Conservation (phyloP, 768 basidiomycete genomes). For the Agaricus bisporus region DNA sequence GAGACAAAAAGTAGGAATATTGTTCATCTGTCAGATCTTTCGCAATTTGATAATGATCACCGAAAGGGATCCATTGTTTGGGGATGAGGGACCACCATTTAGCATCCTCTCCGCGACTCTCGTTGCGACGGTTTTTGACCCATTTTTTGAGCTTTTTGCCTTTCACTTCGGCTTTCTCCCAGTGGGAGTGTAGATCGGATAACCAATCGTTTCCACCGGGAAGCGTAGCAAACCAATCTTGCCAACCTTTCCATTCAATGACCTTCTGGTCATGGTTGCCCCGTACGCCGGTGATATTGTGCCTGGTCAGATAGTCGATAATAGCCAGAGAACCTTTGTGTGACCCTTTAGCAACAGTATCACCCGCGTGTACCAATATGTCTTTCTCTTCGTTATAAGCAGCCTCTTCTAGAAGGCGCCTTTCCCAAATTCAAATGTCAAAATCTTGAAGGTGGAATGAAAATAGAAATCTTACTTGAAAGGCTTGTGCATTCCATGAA, state of each 20-base stretch:
- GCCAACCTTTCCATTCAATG: conserved; percentile 86
- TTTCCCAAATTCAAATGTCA: conserved; percentile 27
- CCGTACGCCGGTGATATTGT: conserved; percentile 73
- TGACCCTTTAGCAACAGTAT: conserved; percentile 68
- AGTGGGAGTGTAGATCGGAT: conserved; percentile 6
- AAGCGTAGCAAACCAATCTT: conserved; percentile 61
- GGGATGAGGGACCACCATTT: conserved; percentile 51
- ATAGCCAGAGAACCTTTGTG: conserved; percentile 55
- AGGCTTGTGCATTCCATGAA: conserved; percentile 75
- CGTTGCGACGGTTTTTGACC: conserved; percentile 15
- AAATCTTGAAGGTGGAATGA: background rate
- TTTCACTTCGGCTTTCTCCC: background rate
- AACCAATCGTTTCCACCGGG: conserved; percentile 54
- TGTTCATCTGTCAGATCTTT: conserved; percentile 53
- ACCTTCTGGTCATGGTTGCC: conserved; percentile 94
- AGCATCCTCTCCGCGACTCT: conserved; percentile 14
- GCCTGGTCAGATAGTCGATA: conserved; percentile 54
- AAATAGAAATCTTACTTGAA: conserved; percentile 46
- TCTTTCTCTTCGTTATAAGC: conserved; percentile 58
- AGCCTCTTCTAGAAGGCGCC: conserved; percentile 51
- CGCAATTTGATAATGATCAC: conserved; percentile 75
- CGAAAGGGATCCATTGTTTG: conserved; percentile 65
- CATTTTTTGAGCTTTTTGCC: conserved; percentile 8
- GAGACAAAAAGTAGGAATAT: conserved; percentile 65
- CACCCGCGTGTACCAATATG: conserved; percentile 77